Evolutionary conservation across 108 stramenopile species (phyloP), one percentile per base, ranked within the genome.

Genomic region (Nannochloropsis gaditana): DNA sequence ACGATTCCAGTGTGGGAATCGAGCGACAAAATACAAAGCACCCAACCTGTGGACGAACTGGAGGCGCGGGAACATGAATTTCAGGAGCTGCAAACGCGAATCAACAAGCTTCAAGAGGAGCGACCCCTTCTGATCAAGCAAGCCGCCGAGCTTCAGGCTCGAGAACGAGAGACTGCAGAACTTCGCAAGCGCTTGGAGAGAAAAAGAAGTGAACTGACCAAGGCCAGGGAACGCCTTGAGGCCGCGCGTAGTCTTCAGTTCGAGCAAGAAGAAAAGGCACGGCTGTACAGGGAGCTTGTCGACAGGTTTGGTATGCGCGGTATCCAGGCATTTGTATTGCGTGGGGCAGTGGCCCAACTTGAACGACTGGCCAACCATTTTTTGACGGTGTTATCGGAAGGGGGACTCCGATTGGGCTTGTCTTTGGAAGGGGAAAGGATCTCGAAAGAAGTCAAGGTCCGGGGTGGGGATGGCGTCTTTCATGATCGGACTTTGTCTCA

Each of bases 371-470:
- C 85, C 41, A 79, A 11, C 43, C 45, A 83, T 41, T 87, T 83
- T 82, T 83, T 90, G 42, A 73, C 89, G 11, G 83, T 84, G 59
- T 41, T 90, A 11, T 87, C 89, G n/a, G 85, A 90, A 43, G 90
- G 88, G 11, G 89, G 89, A 11, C 84, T 90, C 42, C 87, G 42
- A 82, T 86, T 90, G 45, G 41, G 41, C 21, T 89, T 90, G 5
- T 79, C 80, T 83, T 81, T 89, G 84, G 90, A 90, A 17, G 90
- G 86, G 44, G 90, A 90, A 43, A 83, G 85, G 2, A 85, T 90
- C 15, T 43, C 88, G 21, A 90, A 90, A 89, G 31, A 83, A 11
- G 87, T 84, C 5, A 85, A 84, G 44, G 50, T 87, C 11, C 10
- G 86, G 43, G 84, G 84, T 9, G 17, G 45, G 10, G 87, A 84